Base-by-base conservation (phyloP, 2,329 filamentous ascomycete species). In the Ceratocystis eucalypticola region DNA sequence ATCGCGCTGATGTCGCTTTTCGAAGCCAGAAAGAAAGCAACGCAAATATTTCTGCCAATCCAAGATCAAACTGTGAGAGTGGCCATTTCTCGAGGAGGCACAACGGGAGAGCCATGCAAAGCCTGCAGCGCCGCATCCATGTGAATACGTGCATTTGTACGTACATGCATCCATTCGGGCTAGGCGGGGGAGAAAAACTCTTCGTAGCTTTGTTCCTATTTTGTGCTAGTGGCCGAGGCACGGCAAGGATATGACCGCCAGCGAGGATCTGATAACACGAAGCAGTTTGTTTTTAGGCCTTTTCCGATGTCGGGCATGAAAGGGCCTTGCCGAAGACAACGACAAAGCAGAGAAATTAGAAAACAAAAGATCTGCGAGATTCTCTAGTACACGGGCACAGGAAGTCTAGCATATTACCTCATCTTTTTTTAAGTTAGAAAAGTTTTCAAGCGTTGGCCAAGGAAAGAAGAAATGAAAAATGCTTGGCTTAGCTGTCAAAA, bases 181-280 rank as follows among this genome's bases (percentile, higher is more conserved):
- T 37, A n/a, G 25, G 25, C 30, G 33, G 55, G 55, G 17, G 8
- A 62, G 59, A 3, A 62, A 62, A 62, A 62, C 59, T 62, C 28
- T 59, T 59, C 55, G 55, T 17, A 59, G 55, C 28, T 59, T 59
- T 59, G 28, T 59, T 59, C 55, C 55, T 59, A 59, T 59, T 59
- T 59, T n/a, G 55, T 59, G 55, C 28, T 59, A 59, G 55, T 37
- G 55, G 28, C 55, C 55, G 55, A 59, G 55, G 28, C n/a, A 59
- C 28, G n/a, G 0, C 55, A 59, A 33, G 55, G 55, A 37, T 59
- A 37, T 37, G 28, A 59, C 55, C n/a, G 30, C 55, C 33, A 33
- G 12, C 28, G 25, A 20, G 55, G 55, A 59, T 59, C 55, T 59
- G 55, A 59, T 59, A 59, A 59, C 55, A 59, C 28, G 28, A 59